These are phyloP conservation scores for Nothophytophthora sp. DNA, from an alignment of 352 stramenopile genomes.

Conservation along the genomic window DNA sequence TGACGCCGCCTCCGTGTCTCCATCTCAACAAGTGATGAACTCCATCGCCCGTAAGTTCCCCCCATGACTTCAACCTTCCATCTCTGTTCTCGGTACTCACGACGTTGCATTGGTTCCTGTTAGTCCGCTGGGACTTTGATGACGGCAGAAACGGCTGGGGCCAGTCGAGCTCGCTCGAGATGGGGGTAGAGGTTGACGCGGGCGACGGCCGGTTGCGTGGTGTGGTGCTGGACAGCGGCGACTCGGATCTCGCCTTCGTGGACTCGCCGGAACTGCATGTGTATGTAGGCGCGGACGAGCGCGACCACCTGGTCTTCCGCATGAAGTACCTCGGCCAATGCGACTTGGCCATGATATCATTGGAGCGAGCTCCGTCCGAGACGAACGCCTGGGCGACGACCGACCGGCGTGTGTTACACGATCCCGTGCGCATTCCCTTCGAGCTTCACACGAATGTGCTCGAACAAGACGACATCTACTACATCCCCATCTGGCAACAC, in stretches of 20 bases:
- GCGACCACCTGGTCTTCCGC: constrained; percentile 55
- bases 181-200: constrained; percentile 60
- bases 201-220: constrained; percentile 44
- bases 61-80: not conserved
- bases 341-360: constrained; percentile 49
- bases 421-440: constrained; percentile 64
- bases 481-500: constrained; percentile 63
- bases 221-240: constrained; percentile 38
- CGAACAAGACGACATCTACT: constrained; percentile 52
- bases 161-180: constrained; percentile 63
- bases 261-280: constrained; percentile 63
- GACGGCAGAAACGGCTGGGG: constrained; percentile 61
- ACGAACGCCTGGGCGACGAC: constrained; percentile 32
- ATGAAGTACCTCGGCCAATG: constrained; percentile 67
- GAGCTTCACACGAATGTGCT: constrained; percentile 20
- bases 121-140: constrained; percentile 67
- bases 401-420: constrained; percentile 38
- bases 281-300: constrained; percentile 45
- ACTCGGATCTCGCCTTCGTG: constrained; percentile 42
- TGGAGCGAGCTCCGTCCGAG: constrained; percentile 39
- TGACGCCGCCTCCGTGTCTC: not conserved
- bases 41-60: constrained; percentile 31
- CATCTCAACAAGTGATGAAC: constrained; percentile 34
- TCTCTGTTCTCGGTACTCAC: not conserved
- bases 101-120: not conserved